A percentile compares a stretch with the other conserved stretches of the same genome.
Evolutionary conservation across 2,329 filamentous ascomycete species (phyloP).

Genomic region (Fusarium protoensiforme): DNA sequence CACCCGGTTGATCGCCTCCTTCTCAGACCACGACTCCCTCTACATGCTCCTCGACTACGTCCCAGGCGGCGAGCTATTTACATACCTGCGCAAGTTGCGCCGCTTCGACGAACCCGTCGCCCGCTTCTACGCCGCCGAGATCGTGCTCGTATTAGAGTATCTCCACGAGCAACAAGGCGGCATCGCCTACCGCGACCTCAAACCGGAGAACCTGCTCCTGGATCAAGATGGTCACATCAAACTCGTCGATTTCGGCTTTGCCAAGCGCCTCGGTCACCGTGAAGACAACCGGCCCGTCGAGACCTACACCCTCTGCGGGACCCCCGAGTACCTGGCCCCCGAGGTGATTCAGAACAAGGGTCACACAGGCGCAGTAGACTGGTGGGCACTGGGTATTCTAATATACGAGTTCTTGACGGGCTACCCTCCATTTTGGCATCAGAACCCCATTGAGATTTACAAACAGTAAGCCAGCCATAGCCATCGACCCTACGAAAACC

Average conservation of each 20-base stretch:
- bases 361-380: slow-evolving; percentile 81
- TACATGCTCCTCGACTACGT: slow-evolving; percentile 89
- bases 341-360: slow-evolving; percentile 88
- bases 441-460: slow-evolving; percentile 88
- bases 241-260: slow-evolving; percentile 87
- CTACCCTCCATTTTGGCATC: slow-evolving; percentile 88
- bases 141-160: slow-evolving; percentile 83
- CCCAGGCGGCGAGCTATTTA: slow-evolving; percentile 86
- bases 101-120: slow-evolving; percentile 83
- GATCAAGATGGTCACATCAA: slow-evolving; percentile 84
- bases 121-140: slow-evolving; percentile 86
- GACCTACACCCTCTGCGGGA: slow-evolving; percentile 86
- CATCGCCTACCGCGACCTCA: slow-evolving; percentile 83
- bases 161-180: slow-evolving; percentile 82
- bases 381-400: slow-evolving; percentile 87
- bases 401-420: slow-evolving; percentile 88
- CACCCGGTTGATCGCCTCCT: slow-evolving; percentile 80
- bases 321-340: slow-evolving; percentile 84
- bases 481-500: neutral
- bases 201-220: slow-evolving; percentile 84
- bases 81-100: slow-evolving; percentile 80
- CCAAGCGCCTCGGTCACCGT: slow-evolving; percentile 76
- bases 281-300: slow-evolving; percentile 64
- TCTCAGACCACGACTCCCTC: slow-evolving; percentile 81
- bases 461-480: slow-evolving; percentile 68